Evolutionary conservation across 108 stramenopile genomes (phyloP), one percentile per base, ranked within the genome.

Genomic region (Cyclotella kingstonii): DNA sequence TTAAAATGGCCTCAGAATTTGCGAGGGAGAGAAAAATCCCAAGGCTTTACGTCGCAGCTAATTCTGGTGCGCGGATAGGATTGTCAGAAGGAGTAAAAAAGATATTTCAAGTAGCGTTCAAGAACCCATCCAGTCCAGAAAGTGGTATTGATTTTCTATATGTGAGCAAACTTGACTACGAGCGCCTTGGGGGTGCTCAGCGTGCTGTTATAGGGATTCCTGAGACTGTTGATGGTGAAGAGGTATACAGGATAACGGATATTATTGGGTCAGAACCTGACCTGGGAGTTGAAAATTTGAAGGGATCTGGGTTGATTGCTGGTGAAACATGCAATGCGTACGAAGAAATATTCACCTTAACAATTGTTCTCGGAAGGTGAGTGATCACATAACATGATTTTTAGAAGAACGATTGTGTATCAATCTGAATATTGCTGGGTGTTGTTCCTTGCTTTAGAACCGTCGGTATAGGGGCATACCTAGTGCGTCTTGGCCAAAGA

Each of bases 391-490:
- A 19, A 36, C 36, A 11, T 45, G 0, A 40, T 3, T 29, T 31
- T 15, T 56, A n/a, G 42, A 40, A 39, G 0, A 14, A 47, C 52
- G 1, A 21, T 1, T 2, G 26, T n/a, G n/a, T n/a, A n/a, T n/a
- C n/a, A n/a, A n/a, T n/a, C n/a, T n/a, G n/a, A n/a, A n/a, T n/a
- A n/a, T n/a, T n/a, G n/a, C n/a, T n/a, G n/a, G n/a, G n/a, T n/a
- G n/a, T n/a, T n/a, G n/a, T n/a, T n/a, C n/a, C n/a, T n/a, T n/a
- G n/a, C n/a, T n/a, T n/a, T n/a, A 79, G 97, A 63, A 96, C 93
- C 30, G 99, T 99, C 10, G 99, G 99, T 36, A 99, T 99, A 65
- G 99, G 99, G 17, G 99, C 99, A n/a, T 99, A 99, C 75, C 85
- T 99, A 7, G 96, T 97, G 23, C 87, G 99, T 43, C 83, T 99